Evolutionary conservation across 228 moss, liverwort and hornwort species (phyloP), one percentile per base, ranked within the genome.

Genomic region (Sphagnum fallax): DNA sequence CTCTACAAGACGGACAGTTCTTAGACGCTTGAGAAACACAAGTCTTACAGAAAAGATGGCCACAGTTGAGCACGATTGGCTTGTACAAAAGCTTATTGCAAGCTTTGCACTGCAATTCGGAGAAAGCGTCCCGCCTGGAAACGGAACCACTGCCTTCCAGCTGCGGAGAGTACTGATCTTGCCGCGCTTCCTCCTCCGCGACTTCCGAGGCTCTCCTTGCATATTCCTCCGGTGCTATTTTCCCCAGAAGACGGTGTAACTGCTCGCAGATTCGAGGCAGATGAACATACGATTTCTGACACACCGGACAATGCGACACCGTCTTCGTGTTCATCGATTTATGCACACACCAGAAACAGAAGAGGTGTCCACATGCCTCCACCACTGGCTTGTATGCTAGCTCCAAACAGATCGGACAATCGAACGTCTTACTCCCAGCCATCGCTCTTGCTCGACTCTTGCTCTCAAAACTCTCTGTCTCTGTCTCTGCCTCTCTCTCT

Each of bases 341-440:
- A 74, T 98, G 91, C 65, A 98, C 77, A 76, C 97, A 98, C 87
- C 91, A 88, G 77, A 98, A 93, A 69, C 97, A 98, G 75, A 98
- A 98, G 78, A 92, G 60, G 77, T 98, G 97, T 7, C 97, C 97
- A 71, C 97, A 98, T 68, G 85, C 93, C 70, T 93, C 90, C 14
- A 98, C 91, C 4, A 98, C 91, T 48, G 97, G 97, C 87, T 98
- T 98, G 87, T 93, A 90, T 5, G 84, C 84, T 76, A 98, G 74
- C 77, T 97, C 97, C 71, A 98, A 53, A 81, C 97, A 98, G 50
- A 98, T 86, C 32, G 79, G 84, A 70, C 97, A 98, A n/a, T 80
- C 82, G 71, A 98, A 98, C 61, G 97, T 97, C 32, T 32, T 32
- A 32, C 32, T 32, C 32, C 32, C 32, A 32, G 32, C 32, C 32